Conservation (phyloP, 2,329 filamentous ascomycete genomes). For the Pestalotiopsis sp. region DNA sequence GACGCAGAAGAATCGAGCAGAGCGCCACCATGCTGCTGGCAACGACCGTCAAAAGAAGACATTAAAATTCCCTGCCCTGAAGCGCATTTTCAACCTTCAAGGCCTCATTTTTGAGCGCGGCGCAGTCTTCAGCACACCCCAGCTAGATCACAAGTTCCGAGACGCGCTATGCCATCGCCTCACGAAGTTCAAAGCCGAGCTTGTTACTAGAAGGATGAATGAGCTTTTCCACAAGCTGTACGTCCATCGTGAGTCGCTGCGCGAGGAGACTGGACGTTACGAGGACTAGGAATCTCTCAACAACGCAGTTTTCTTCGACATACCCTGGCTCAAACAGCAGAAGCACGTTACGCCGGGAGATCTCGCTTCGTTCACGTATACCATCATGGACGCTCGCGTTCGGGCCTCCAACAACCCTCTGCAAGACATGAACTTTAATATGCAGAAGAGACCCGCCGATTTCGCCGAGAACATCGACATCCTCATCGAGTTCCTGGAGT, state of each 20-base stretch:
- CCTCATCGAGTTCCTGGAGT: not conserved
- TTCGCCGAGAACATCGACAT: not conserved
- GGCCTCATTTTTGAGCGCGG: not conserved
- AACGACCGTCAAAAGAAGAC: not conserved
- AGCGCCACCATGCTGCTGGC: not conserved
- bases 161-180: not conserved
- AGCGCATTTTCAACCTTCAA: not conserved
- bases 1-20: no score
- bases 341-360: not conserved
- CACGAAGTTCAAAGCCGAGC: not conserved
- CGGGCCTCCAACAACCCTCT: not conserved
- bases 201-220: not conserved
- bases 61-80: not conserved
- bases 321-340: not conserved
- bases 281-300: not conserved
- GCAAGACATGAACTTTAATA: not conserved
- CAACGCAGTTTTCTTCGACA: not conserved
- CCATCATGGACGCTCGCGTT: not conserved
- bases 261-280: not conserved
- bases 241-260: not conserved
- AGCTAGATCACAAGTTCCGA: not conserved
- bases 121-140: not conserved
- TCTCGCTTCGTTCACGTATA: not conserved
- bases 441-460: not conserved
- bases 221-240: not conserved